Conservation (phyloP, 306 rosid species). For the Sophora flavescens region DNA sequence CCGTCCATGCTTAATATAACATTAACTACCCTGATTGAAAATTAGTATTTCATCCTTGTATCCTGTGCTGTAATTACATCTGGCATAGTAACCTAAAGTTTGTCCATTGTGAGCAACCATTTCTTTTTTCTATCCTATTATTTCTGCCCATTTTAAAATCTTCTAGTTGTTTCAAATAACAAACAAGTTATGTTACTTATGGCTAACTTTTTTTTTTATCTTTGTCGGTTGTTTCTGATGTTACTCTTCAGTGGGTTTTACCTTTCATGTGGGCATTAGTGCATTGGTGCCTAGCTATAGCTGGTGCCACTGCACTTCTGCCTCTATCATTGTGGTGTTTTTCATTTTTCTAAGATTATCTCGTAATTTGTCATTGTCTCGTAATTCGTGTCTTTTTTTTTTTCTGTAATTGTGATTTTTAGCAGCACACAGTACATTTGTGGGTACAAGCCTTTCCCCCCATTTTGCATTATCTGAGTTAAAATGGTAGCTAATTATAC, state of each 20-base stretch:
- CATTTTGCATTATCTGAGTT: not conserved
- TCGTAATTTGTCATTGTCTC: not conserved
- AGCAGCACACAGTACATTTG: not conserved
- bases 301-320: not conserved
- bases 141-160: not conserved
- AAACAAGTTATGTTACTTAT: not conserved
- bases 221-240: not conserved
- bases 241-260: not conserved
- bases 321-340: not conserved
- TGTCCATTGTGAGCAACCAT: not conserved
- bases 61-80: not conserved
- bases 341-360: not conserved
- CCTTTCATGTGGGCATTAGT: not conserved
- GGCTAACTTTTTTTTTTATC: not conserved
- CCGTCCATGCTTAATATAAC: too few relatives aligned
- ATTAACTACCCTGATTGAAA: too few relatives aligned
- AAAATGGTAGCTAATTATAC: conserved; percentile 4
- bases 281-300: not conserved
- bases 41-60: not conserved
- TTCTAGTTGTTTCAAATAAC: not conserved
- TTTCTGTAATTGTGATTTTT: not conserved
- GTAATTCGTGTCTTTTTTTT: not conserved
- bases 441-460: not conserved
- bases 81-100: not conserved
- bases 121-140: not conserved